These are phyloP conservation scores for Alternaria sp. DNA, from an alignment of 2,329 filamentous ascomycete genomes.

Conservation along the genomic window DNA sequence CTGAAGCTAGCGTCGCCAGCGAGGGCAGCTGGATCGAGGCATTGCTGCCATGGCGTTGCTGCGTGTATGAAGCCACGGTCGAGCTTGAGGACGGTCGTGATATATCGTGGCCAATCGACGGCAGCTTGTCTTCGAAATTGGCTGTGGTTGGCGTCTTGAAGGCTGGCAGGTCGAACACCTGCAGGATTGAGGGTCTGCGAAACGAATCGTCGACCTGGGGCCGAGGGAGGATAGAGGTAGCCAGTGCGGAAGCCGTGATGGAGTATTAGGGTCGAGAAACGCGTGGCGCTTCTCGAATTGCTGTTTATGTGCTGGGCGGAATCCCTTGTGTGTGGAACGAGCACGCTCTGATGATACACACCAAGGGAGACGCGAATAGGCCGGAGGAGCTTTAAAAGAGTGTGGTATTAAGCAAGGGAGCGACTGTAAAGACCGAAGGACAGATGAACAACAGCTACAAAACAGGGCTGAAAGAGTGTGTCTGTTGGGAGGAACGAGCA, in stretches of 20 bases:
- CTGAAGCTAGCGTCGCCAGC: constrained; percentile 66
- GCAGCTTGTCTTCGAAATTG: constrained; percentile 56
- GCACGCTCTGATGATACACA: constrained; percentile 24
- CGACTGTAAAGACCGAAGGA: constrained; percentile 40
- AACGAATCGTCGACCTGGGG: constrained; percentile 65
- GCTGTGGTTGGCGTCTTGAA: constrained; percentile 56
- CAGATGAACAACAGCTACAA: constrained; percentile 32
- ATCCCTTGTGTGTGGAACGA: constrained; percentile 18
- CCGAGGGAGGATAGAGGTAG: constrained; percentile 65
- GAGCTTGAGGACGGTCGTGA: constrained; percentile 64
- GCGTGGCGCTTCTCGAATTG: constrained; percentile 46
- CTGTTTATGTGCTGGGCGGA: constrained; percentile 14
- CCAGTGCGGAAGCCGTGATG: constrained; percentile 66
- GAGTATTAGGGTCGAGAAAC: constrained; percentile 46
- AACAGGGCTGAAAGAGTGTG: constrained; percentile 33
- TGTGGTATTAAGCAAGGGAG: constrained; percentile 36
- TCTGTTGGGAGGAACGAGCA: constrained; percentile 31
- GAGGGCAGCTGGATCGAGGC: constrained; percentile 61
- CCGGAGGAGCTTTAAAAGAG: constrained; percentile 32
- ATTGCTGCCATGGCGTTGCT: constrained; percentile 53
- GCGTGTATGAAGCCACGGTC: constrained; percentile 57
- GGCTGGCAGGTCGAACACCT: constrained; percentile 57
- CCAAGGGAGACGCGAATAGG: constrained; percentile 27
- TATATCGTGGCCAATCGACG: constrained; percentile 59
- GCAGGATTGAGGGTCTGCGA: constrained; percentile 60